A percentile compares a stretch with the other conserved stretches of the same genome.
Evolutionary conservation across 345 rosid species (phyloP).

Genomic region (Cardamine chenopodiifolia): DNA sequence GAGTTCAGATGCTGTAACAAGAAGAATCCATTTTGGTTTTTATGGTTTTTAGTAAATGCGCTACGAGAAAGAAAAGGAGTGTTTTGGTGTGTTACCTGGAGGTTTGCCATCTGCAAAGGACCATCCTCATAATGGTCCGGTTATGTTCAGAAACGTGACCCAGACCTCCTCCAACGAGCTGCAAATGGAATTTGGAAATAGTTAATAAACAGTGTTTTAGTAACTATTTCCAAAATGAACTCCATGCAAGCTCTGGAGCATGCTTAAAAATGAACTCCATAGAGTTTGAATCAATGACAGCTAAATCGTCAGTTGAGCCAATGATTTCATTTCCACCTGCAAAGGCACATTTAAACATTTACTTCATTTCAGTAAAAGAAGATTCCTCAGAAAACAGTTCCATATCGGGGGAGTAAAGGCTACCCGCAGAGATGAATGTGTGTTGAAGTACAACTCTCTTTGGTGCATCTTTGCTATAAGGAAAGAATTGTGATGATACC

Average conservation of each 20-base stretch:
- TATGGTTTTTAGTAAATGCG: background rate
- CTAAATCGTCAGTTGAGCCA: conserved; percentile 70
- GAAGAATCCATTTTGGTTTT: conserved; percentile 15
- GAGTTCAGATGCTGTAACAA: conserved; percentile 65
- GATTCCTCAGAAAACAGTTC: background rate
- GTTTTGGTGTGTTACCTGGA: conserved; percentile 53
- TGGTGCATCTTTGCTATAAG: conserved; percentile 84
- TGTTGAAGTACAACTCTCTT: conserved; percentile 93
- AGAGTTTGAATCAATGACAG: conserved; percentile 82
- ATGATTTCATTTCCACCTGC: conserved; percentile 67
- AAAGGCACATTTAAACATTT: conserved; percentile 12
- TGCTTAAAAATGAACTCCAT: conserved; percentile 69
- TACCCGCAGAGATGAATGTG: conserved; percentile 74
- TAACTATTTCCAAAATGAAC: too few relatives aligned
- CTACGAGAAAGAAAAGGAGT: background rate
- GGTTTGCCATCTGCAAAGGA: conserved; percentile 78
- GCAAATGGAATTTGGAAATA: conserved; percentile 31
- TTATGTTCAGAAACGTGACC: conserved; percentile 89
- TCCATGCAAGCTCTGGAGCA: conserved; percentile 74
- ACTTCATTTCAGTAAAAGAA: background rate
- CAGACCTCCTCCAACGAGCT: conserved; percentile 88
- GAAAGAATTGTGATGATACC: conserved; percentile 84
- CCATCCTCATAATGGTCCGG: conserved; percentile 92
- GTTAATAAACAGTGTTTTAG: background rate
- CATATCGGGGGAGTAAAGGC: background rate